Evolutionary conservation across 2,329 filamentous ascomycete species (phyloP).

Genomic region (Fusarium tuaranense): DNA sequence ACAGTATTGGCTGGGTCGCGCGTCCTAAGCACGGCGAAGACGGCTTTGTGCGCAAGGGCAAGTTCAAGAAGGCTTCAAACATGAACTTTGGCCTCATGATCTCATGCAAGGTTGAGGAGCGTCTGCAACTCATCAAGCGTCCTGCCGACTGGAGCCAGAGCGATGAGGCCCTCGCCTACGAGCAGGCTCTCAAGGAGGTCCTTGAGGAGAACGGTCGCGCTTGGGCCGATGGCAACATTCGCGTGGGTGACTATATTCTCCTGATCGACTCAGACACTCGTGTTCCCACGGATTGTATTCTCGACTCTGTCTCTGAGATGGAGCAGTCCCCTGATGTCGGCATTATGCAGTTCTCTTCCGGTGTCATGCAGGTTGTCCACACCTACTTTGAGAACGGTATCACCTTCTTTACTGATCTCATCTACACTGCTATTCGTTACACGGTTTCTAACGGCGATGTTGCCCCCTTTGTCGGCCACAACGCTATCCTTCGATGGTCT

Average conservation of each 20-base stretch:
- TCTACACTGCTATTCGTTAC: constrained; percentile 82
- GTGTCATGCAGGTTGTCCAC: constrained; percentile 82
- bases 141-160: constrained; percentile 73
- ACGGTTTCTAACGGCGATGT: constrained; percentile 83
- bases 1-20: constrained; percentile 77
- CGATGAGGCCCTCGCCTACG: constrained; percentile 76
- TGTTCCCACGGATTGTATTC: constrained; percentile 80
- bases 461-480: constrained; percentile 85
- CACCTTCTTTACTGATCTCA: constrained; percentile 78
- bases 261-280: constrained; percentile 84
- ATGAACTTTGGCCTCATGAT: constrained; percentile 79
- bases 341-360: constrained; percentile 82
- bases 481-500: constrained; percentile 80
- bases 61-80: constrained; percentile 79
- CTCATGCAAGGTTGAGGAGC: constrained; percentile 78
- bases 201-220: constrained; percentile 76
- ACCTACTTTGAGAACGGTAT: constrained; percentile 80
- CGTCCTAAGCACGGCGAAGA: constrained; percentile 73
- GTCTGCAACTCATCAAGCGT: constrained; percentile 68
- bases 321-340: constrained; percentile 82
- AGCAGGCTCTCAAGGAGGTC: constrained; percentile 72
- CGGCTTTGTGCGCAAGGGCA: constrained; percentile 72
- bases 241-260: constrained; percentile 83
- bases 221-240: constrained; percentile 88
- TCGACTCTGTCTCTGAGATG: constrained; percentile 86